A percentile compares a stretch with the other conserved stretches of the same genome.
Evolutionary conservation across 1,284 basidiomycete species (phyloP).

Genomic region (Termitomyces sp.): DNA sequence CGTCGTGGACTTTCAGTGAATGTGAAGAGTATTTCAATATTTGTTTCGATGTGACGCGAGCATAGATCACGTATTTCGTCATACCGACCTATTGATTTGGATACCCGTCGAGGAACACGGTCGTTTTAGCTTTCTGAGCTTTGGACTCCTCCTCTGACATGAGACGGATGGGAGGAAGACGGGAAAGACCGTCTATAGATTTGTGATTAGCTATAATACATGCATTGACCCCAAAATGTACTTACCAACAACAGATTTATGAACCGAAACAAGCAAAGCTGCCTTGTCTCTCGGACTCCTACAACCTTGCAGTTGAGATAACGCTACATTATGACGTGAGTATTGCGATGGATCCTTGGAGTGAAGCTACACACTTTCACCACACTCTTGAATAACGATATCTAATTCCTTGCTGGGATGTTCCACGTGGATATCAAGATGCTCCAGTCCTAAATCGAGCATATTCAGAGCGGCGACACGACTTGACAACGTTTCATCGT

Average conservation of each 20-base stretch:
- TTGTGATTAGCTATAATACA: neutral
- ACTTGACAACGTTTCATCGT: conserved; percentile 84
- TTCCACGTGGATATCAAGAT: conserved; percentile 78
- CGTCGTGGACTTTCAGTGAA: neutral
- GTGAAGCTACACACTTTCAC: conserved; percentile 54
- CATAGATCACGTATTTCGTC: neutral
- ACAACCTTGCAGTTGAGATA: conserved; percentile 64
- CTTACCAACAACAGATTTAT: conserved; percentile 78
- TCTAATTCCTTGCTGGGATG: conserved; percentile 54
- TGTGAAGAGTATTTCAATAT: neutral
- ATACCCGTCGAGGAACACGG: neutral
- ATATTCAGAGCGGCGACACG: conserved; percentile 88
- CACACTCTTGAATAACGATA: conserved; percentile 66
- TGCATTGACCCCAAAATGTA: conserved; percentile 3
- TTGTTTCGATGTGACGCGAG: neutral
- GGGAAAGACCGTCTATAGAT: conserved; percentile 59
- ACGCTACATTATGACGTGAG: conserved; percentile 37
- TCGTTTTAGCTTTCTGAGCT: conserved; percentile 26
- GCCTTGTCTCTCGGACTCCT: conserved; percentile 77
- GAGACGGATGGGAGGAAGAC: conserved; percentile 59
- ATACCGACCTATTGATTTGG: neutral
- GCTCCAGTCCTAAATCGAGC: conserved; percentile 80
- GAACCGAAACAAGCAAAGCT: conserved; percentile 73
- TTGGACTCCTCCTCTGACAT: conserved; percentile 53
- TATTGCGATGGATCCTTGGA: neutral